Conservation (phyloP, 768 basidiomycete species). For the Cystobasidium ongulense region DNA sequence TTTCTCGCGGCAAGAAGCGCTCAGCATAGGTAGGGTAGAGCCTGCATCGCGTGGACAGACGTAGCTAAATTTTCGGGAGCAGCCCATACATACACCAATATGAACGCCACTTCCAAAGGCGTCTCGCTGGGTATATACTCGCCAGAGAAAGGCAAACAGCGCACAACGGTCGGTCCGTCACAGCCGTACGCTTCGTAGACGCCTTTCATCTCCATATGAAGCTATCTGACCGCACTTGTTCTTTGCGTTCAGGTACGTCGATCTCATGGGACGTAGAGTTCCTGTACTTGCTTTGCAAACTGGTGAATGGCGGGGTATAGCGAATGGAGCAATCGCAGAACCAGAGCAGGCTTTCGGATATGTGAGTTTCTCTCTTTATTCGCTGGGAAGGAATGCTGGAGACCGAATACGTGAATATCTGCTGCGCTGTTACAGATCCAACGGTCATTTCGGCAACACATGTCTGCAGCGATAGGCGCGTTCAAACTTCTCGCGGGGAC, state of each 20-base stretch:
- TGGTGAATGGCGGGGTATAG: conserved; percentile 74
- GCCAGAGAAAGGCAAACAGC: conserved; percentile 54
- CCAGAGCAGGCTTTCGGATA: conserved; percentile 70
- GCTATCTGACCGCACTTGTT: neutral
- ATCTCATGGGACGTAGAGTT: conserved; percentile 65
- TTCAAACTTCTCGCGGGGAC: conserved; percentile 46
- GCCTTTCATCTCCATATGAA: too few species aligned
- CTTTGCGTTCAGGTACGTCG: conserved; percentile 57
- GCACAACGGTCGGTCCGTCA: conserved; percentile 56
- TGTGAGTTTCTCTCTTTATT: conserved; percentile 67
- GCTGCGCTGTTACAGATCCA: conserved; percentile 37
- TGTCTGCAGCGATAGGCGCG: conserved; percentile 37
- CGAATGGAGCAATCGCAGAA: conserved; percentile 59
- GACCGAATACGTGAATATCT: neutral
- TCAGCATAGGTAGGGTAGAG: conserved; percentile 65
- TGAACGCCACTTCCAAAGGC: conserved; percentile 81
- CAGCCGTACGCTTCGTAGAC: conserved; percentile 57
- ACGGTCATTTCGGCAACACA: conserved; percentile 15
- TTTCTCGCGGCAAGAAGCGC: conserved; percentile 77
- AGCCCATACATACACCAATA: conserved; percentile 89
- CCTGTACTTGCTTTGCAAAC: conserved; percentile 66
- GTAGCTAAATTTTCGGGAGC: too few species aligned
- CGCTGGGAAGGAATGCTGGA: conserved; percentile 53
- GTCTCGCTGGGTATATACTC: conserved; percentile 67
- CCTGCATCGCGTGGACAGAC: too few species aligned